Evolutionary conservation across 2,329 filamentous ascomycete species (phyloP).

Genomic region (Microsporum ferrugineum): DNA sequence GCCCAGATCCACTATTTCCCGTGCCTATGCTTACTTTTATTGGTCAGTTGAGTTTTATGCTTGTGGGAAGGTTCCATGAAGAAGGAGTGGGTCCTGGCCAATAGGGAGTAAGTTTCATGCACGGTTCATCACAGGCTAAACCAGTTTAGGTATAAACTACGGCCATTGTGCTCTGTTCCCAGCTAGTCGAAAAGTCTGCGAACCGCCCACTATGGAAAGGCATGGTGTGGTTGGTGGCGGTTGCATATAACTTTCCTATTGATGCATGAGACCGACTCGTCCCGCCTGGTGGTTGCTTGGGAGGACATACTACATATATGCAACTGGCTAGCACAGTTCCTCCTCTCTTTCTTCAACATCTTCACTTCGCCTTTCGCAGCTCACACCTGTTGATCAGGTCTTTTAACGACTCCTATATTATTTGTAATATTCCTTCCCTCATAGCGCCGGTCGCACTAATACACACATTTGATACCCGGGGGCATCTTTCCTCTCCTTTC

Average conservation of each 20-base stretch:
- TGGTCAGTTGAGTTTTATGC: neutral
- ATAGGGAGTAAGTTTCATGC: neutral
- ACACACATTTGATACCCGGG: constrained; percentile 1
- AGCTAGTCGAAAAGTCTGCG: neutral
- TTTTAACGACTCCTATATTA: neutral
- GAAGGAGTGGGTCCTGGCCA: neutral
- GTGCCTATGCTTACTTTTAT: neutral
- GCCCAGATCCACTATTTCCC: neutral
- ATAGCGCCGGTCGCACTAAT: constrained; percentile 1
- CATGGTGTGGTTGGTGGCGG: neutral
- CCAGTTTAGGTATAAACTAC: neutral
- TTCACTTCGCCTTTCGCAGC: constrained; percentile 1
- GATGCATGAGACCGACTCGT: neutral
- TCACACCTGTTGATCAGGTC: constrained; percentile 2
- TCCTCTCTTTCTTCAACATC: neutral
- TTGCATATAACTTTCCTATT: constrained; percentile 4
- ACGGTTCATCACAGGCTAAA: neutral
- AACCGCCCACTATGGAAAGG: neutral
- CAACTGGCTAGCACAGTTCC: neutral
- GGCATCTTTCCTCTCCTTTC: constrained; percentile 1
- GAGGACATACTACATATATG: constrained; percentile 2
- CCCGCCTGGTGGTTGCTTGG: neutral
- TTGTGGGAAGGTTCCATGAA: neutral
- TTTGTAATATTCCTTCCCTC: neutral
- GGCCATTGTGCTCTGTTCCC: neutral